Evolutionary conservation across 306 rosid species (phyloP).

Genomic region (barrel medic (Medicago truncatula)): DNA sequence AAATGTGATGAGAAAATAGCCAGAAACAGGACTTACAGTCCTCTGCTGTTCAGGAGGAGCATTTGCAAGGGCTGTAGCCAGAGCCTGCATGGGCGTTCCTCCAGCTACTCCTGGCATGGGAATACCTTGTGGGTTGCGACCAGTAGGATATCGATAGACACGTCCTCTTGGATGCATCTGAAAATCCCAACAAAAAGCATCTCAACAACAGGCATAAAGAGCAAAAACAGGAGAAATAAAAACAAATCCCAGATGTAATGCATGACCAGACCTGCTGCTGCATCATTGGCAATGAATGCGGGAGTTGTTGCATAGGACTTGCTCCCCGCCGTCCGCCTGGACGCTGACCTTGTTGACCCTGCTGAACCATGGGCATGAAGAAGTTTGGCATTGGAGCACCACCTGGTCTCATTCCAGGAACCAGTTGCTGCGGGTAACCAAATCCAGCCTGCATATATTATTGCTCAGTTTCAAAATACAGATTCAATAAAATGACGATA

Average conservation of each 20-base stretch:
- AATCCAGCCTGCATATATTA: constrained; percentile 59
- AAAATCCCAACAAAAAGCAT: background rate
- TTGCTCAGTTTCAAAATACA: background rate
- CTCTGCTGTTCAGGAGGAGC: constrained; percentile 74
- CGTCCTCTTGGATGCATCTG: constrained; percentile 86
- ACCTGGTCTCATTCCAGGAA: constrained; percentile 78
- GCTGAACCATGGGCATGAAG: constrained; percentile 75
- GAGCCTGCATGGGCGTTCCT: constrained; percentile 64
- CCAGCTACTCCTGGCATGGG: constrained; percentile 61
- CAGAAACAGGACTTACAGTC: constrained; percentile 52
- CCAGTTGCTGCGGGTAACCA: constrained; percentile 85
- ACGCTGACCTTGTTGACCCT: constrained; percentile 78
- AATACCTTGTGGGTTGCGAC: constrained; percentile 57
- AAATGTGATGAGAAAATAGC: background rate
- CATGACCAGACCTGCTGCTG: constrained; percentile 64
- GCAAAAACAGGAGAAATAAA: background rate
- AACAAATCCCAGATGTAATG: background rate
- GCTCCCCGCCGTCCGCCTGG: constrained; percentile 77
- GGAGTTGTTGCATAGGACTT: constrained; percentile 67
- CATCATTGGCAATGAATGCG: constrained; percentile 64
- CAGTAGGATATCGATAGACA: constrained; percentile 71
- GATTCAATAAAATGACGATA: constrained; percentile 11
- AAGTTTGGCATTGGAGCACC: constrained; percentile 69
- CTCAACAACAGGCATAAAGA: background rate
- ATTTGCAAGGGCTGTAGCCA: constrained; percentile 78